Percentiles rank a stretch among this genome's conserved stretches.
Evolutionary conservation across 179 eudicot species (phyloP).

Genomic region (Beta lomatogona): DNA sequence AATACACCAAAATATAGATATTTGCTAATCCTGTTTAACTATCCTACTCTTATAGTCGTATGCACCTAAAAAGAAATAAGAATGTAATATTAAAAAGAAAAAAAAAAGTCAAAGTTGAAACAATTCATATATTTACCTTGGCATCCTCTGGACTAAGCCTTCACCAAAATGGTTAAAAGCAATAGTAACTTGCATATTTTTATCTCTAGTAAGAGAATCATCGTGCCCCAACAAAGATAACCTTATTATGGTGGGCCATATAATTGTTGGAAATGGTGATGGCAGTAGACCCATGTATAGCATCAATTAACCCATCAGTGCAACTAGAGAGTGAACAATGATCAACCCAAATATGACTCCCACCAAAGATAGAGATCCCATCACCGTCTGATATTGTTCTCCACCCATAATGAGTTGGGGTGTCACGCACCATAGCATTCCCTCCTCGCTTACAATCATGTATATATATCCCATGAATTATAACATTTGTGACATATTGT

Average conservation of each 20-base stretch:
- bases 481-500: constrained; percentile 52
- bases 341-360: constrained; percentile 58
- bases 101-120: neutral
- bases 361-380: constrained; percentile 54
- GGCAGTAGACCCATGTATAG: constrained; percentile 46
- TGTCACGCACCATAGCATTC: constrained; percentile 48
- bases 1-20: too few relatives aligned
- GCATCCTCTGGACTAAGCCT: constrained; percentile 71
- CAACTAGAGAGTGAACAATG: constrained; percentile 53
- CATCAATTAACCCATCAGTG: constrained; percentile 59
- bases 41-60: too few relatives aligned
- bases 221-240: constrained; percentile 62
- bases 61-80: too few relatives aligned
- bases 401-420: constrained; percentile 60
- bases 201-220: constrained; percentile 45
- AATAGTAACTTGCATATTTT: constrained; percentile 62
- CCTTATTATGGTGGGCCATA: constrained; percentile 63
- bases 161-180: constrained; percentile 74
- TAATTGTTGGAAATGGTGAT: constrained; percentile 66
- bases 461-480: constrained; percentile 54
- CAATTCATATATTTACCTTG: constrained; percentile 35
- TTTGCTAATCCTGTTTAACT: too few relatives aligned
- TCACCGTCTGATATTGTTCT: constrained; percentile 63
- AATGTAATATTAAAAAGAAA: too few relatives aligned
- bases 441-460: constrained; percentile 59